Evolutionary conservation across 768 basidiomycete genomes (phyloP).

Genomic region (Rhodotorula babjevae): DNA sequence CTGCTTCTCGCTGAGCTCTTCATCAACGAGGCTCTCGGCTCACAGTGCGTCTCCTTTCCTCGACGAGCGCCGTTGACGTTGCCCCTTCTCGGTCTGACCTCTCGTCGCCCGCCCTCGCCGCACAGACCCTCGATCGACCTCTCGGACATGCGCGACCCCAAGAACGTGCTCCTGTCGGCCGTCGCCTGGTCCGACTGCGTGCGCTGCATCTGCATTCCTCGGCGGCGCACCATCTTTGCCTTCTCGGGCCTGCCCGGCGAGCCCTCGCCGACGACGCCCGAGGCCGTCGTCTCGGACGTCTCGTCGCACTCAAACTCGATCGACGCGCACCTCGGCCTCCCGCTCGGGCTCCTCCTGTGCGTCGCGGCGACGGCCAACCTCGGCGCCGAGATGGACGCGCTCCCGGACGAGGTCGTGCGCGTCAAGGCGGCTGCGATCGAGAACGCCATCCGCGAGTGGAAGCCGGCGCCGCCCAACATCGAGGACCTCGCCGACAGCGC

Average conservation of each 20-base stretch:
- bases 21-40: conserved; percentile 25
- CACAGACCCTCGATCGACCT: conserved; percentile 23
- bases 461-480: conserved; percentile 7
- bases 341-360: conserved; percentile 32
- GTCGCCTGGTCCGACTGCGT: conserved; percentile 32
- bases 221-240: conserved; percentile 23
- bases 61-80: neutral
- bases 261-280: neutral
- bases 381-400: conserved; percentile 20
- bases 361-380: conserved; percentile 29
- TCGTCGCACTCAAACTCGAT: neutral
- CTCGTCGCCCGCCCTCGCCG: neutral
- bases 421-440: conserved; percentile 29
- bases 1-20: conserved; percentile 31
- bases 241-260: conserved; percentile 22
- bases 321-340: conserved; percentile 25
- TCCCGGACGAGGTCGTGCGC: conserved; percentile 27
- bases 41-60: conserved; percentile 4
- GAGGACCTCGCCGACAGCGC: conserved; percentile 11
- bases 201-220: conserved; percentile 25
- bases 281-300: conserved; percentile 1
- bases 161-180: conserved; percentile 12
- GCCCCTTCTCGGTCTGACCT: no score
- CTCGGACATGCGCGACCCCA: conserved; percentile 3
- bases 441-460: conserved; percentile 25